phyloP scores from a whole-genome alignment of 495 filamentous ascomycete species.

The Lasiosphaeriaceae sp. region DNA sequence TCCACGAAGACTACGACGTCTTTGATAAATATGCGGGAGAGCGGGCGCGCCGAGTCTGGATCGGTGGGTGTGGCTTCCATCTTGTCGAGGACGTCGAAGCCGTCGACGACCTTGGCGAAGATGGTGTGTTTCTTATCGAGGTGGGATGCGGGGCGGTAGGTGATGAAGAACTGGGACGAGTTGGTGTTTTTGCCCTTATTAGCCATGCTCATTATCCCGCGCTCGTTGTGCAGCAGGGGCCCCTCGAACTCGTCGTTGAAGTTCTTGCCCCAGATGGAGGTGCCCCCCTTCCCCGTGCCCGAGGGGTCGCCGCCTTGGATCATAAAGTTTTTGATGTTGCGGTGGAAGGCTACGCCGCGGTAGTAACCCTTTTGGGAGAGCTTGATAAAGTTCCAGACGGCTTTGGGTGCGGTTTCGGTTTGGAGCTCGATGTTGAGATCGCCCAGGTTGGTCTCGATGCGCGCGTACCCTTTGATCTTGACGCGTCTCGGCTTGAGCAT shows the following conservation, averaged over 20 bases:
- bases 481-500: slow-evolving; percentile 87
- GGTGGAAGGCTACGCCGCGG: slow-evolving; percentile 74
- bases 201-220: slow-evolving; percentile 88
- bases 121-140: slow-evolving; percentile 96
- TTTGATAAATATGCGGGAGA: slow-evolving; percentile 71
- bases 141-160: slow-evolving; percentile 76
- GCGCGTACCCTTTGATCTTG: slow-evolving; percentile 84
- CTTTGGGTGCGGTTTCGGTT: slow-evolving; percentile 82
- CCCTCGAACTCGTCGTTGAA: slow-evolving; percentile 94
- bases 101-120: slow-evolving; percentile 80
- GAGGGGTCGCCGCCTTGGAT: slow-evolving; percentile 95
- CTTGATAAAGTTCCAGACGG: slow-evolving; percentile 95
- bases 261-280: slow-evolving; percentile 82
- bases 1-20: slow-evolving; percentile 88
- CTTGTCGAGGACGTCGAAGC: slow-evolving; percentile 54
- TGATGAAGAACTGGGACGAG: slow-evolving; percentile 92
- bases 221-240: slow-evolving; percentile 69
- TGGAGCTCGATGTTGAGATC: slow-evolving; percentile 86
- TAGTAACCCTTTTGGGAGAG: slow-evolving; percentile 90
- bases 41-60: slow-evolving; percentile 64
- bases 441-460: slow-evolving; percentile 78
- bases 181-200: slow-evolving; percentile 99
- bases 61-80: slow-evolving; percentile 71
- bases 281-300: slow-evolving; percentile 83
- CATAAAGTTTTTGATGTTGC: slow-evolving; percentile 95